Evolutionary conservation across 345 rosid genomes (phyloP).

Genomic region (Toxicodendron radicans): DNA sequence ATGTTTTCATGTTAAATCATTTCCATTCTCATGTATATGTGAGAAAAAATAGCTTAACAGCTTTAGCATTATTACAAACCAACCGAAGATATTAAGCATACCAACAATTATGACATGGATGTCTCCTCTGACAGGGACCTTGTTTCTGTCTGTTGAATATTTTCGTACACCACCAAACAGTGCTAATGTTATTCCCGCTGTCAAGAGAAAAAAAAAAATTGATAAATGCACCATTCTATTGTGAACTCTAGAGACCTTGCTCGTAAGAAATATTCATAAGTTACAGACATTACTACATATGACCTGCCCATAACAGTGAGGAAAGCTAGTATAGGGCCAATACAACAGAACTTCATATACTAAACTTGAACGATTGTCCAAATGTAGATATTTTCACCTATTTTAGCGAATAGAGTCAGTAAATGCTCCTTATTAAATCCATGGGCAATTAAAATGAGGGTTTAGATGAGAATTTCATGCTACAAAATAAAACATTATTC

Average conservation of each 20-base stretch:
- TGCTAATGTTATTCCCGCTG: slow-evolving; percentile 93
- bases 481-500: neutral
- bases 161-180: slow-evolving; percentile 96
- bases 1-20: neutral
- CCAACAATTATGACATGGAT: slow-evolving; percentile 96
- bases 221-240: slow-evolving; percentile 2
- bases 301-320: neutral
- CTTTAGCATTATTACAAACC: neutral
- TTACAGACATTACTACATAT: neutral
- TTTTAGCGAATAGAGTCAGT: neutral
- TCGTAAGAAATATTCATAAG: neutral
- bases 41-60: neutral
- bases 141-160: slow-evolving; percentile 83
- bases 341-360: neutral
- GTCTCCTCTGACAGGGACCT: slow-evolving; percentile 99
- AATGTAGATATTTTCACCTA: slow-evolving; percentile 2
- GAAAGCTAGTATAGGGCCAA: neutral
- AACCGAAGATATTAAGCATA: slow-evolving; percentile 35
- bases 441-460: neutral
- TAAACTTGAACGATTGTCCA: neutral
- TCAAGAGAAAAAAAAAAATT: slow-evolving; percentile 17
- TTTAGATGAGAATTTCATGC: slow-evolving; percentile 2
- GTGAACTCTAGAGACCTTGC: slow-evolving; percentile 1
- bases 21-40: neutral
- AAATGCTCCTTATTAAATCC: neutral